Percentiles rank a stretch among this genome's conserved stretches.
phyloP scores from a whole-genome alignment of 2,329 filamentous ascomycete species.

The Paraphoma chrysanthemicola region DNA sequence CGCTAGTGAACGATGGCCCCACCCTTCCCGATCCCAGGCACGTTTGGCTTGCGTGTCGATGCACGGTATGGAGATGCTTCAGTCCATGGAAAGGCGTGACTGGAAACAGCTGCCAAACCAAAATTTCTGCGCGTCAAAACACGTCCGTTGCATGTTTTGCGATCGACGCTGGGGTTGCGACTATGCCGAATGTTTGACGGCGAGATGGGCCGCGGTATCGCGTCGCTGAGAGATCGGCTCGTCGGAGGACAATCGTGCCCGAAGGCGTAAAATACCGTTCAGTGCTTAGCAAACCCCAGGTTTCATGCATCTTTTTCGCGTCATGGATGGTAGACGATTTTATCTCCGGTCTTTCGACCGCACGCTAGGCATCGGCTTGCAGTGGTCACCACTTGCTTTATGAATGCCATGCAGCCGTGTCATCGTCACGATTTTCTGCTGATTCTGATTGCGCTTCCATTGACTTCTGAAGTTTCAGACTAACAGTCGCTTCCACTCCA shows the following conservation, averaged over 20 bases:
- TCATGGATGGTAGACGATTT: conserved; percentile 25
- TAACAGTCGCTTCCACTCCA: neutral
- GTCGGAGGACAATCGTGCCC: conserved; percentile 21
- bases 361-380: conserved; percentile 20
- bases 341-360: conserved; percentile 34
- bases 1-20: conserved; percentile 9
- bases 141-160: neutral
- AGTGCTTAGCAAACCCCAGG: conserved; percentile 37
- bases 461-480: neutral
- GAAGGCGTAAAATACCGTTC: conserved; percentile 28
- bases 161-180: neutral
- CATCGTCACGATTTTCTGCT: neutral
- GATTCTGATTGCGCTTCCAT: neutral
- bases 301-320: conserved; percentile 19
- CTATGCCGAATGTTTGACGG: neutral
- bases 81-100: conserved; percentile 1
- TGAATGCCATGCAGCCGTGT: conserved; percentile 16
- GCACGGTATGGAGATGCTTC: neutral
- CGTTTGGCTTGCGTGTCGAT: conserved; percentile 2
- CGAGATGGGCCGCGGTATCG: neutral
- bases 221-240: conserved; percentile 13
- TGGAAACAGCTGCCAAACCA: conserved; percentile 1
- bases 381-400: conserved; percentile 25
- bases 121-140: neutral
- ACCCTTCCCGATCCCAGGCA: conserved; percentile 10